A percentile compares a stretch with the other conserved stretches of the same genome.
These are phyloP conservation scores for Boletus holoroseus DNA, from an alignment of 1,284 basidiomycete genomes.

Conservation along the genomic window DNA sequence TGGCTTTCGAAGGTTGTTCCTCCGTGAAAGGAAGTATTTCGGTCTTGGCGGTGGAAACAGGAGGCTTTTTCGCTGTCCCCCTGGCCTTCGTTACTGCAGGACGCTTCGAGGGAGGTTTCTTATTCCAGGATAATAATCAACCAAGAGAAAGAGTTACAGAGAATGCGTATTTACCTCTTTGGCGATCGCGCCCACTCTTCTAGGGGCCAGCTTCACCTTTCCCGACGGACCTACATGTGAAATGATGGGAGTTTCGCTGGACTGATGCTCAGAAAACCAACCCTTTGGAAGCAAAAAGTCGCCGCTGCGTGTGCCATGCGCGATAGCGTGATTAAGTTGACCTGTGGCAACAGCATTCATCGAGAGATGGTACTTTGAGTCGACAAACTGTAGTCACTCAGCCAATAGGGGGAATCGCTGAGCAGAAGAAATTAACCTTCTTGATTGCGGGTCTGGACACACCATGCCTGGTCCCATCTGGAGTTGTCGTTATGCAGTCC, in stretches of 20 bases:
- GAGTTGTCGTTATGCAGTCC: conserved; percentile 67
- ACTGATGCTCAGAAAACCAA: neutral
- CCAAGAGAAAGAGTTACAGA: neutral
- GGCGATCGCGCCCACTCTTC: conserved; percentile 49
- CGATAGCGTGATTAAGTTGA: conserved; percentile 71
- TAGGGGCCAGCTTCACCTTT: conserved; percentile 61
- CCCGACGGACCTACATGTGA: conserved; percentile 41
- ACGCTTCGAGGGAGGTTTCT: conserved; percentile 8
- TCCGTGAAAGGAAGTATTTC: conserved; percentile 17
- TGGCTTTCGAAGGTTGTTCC: conserved; percentile 29
- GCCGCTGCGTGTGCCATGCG: conserved; percentile 56
- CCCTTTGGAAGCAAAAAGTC: conserved; percentile 74
- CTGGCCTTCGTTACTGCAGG: conserved; percentile 8
- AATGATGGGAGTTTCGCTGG: neutral
- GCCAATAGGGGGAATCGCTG: neutral
- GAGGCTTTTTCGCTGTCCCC: conserved; percentile 25
- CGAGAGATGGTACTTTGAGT: conserved; percentile 66
- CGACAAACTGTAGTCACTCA: conserved; percentile 50
- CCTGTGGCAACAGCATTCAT: conserved; percentile 51
- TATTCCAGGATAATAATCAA: conserved; percentile 32
- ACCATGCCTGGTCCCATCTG: conserved; percentile 62
- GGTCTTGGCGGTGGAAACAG: conserved; percentile 3
- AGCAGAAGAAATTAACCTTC: conserved; percentile 44
- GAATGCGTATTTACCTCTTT: conserved; percentile 50
- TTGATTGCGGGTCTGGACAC: conserved; percentile 76